phyloP scores from a whole-genome alignment of 192 early-diverging fungal species.

The Rhizoclosmatium globosum region DNA sequence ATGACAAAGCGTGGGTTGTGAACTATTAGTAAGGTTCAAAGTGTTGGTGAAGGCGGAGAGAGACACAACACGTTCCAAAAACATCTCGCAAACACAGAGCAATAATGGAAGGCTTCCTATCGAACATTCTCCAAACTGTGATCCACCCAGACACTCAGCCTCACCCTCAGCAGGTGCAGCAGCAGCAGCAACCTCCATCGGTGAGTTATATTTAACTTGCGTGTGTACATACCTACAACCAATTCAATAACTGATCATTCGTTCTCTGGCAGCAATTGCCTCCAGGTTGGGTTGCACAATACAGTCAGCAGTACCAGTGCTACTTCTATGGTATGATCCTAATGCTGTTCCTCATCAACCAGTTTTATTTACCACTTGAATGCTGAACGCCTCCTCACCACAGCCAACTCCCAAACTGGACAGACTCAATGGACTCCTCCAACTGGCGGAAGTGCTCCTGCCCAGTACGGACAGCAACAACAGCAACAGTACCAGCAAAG shows the following conservation, averaged over 20 bases:
- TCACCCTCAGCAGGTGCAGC: neutral
- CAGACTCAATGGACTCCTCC: neutral
- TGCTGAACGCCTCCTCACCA: neutral
- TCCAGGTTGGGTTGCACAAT: conserved; percentile 20
- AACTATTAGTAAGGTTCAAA: no score
- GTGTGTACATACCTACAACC: neutral
- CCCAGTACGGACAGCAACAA: neutral
- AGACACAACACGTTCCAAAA: no score
- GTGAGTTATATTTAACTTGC: neutral
- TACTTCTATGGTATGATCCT: neutral
- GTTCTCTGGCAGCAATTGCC: neutral
- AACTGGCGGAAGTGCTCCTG: neutral
- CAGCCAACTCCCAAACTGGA: conserved; percentile 3
- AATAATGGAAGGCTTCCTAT: neutral
- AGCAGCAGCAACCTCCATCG: neutral
- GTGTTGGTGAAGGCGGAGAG: no score
- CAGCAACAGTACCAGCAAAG: neutral
- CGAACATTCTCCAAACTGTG: neutral
- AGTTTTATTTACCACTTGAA: neutral
- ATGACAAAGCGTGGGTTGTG: no score
- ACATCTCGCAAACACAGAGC: no score
- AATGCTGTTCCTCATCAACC: neutral
- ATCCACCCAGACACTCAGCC: neutral
- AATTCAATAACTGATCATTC: neutral
- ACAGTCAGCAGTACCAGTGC: conserved; percentile 2